These are phyloP conservation scores for Exophiala oligosperma DNA, from an alignment of 2,329 filamentous ascomycete genomes.

Conservation along the genomic window DNA sequence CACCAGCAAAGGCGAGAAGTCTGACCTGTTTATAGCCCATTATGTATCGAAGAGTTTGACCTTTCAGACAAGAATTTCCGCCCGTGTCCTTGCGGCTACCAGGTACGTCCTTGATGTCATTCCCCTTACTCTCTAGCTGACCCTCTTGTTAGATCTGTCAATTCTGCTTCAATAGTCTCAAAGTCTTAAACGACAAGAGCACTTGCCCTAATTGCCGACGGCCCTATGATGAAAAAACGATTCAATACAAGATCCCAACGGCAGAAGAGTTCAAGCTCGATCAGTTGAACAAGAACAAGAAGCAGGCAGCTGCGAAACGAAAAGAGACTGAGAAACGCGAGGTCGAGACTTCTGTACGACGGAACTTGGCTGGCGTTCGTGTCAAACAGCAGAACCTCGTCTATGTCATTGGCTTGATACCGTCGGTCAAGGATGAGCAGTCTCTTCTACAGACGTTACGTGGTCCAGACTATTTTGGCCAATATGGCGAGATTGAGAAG, in stretches of 20 bases:
- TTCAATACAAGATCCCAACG: constrained; percentile 94
- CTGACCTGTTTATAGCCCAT: constrained; percentile 62
- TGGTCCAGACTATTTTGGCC: constrained; percentile 91
- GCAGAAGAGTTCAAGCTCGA: constrained; percentile 65
- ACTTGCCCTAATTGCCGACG: constrained; percentile 95
- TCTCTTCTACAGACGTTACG: constrained; percentile 80
- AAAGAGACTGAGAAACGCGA: constrained; percentile 96
- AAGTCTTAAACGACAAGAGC: constrained; percentile 89
- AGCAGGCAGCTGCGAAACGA: constrained; percentile 84
- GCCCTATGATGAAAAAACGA: constrained; percentile 94
- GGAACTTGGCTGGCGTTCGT: constrained; percentile 90
- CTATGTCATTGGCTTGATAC: constrained; percentile 92
- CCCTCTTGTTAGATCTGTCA: constrained; percentile 75
- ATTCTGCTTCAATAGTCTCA: constrained; percentile 99
- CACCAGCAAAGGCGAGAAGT: background rate
- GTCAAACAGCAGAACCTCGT: constrained; percentile 99
- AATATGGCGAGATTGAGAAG: constrained; percentile 98
- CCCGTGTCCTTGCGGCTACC: constrained; percentile 96
- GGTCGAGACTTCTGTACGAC: constrained; percentile 91
- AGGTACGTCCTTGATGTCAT: constrained; percentile 60
- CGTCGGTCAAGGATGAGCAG: constrained; percentile 88
- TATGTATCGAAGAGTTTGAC: constrained; percentile 99
- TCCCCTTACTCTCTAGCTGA: background rate
- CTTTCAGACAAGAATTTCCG: constrained; percentile 95
- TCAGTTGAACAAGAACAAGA: constrained; percentile 44